A percentile compares a stretch with the other conserved stretches of the same genome.
Conservation (phyloP, 129 eudicot species). For the Lactuca sativa region DNA sequence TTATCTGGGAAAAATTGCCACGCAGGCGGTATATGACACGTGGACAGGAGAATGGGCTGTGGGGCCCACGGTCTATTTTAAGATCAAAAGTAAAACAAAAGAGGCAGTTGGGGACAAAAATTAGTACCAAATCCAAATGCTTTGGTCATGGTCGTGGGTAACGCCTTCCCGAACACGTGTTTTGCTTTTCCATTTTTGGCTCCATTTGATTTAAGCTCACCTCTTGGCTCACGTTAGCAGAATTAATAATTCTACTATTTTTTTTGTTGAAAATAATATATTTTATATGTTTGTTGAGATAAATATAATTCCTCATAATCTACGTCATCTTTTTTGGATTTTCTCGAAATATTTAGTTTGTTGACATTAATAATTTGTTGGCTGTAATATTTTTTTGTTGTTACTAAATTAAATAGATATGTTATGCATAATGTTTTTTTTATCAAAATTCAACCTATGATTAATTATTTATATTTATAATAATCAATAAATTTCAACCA, state of each 20-base stretch:
- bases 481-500: no score
- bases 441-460: no score
- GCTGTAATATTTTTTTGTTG: no score
- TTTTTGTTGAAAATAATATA: neutral
- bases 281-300: no score
- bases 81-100: conserved; percentile 13
- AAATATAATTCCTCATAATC: no score
- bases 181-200: conserved; percentile 32
- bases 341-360: neutral
- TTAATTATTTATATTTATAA: no score
- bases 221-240: conserved; percentile 14
- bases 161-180: conserved; percentile 41
- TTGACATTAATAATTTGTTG: no score
- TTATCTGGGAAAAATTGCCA: conserved; percentile 24
- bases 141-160: conserved; percentile 36
- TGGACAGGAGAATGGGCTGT: conserved; percentile 8
- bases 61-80: conserved; percentile 16
- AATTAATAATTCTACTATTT: neutral
- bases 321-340: no score
- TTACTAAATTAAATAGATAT: no score
- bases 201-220: neutral
- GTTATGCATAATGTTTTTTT: no score
- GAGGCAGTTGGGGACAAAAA: conserved; percentile 32
- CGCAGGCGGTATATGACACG: conserved; percentile 30
- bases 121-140: conserved; percentile 30